phyloP scores from a whole-genome alignment of 1,284 basidiomycete genomes.

The Trichosporon sp. region DNA sequence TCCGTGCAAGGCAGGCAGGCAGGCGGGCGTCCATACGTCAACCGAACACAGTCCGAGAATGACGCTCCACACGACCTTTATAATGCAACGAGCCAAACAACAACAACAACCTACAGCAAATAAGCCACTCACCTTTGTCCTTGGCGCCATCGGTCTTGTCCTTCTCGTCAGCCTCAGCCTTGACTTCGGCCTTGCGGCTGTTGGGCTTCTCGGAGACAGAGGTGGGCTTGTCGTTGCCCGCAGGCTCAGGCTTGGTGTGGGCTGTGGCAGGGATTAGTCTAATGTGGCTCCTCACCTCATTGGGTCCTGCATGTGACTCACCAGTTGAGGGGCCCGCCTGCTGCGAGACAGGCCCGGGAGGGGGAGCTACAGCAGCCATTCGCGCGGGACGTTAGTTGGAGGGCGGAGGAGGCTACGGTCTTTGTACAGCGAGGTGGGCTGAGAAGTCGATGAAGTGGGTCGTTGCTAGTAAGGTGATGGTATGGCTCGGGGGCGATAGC shows the following conservation, averaged over 20 bases:
- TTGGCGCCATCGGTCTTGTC: not conserved
- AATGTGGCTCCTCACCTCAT: not conserved
- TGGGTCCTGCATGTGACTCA: constrained; percentile 5
- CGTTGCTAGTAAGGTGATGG: not conserved
- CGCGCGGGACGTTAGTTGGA: not conserved
- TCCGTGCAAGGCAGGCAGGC: too few species aligned
- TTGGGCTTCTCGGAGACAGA: not conserved
- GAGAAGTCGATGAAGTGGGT: not conserved
- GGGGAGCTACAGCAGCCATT: constrained; percentile 23
- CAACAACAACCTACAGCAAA: not conserved
- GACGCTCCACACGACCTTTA: constrained; percentile 1
- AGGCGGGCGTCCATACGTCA: not conserved
- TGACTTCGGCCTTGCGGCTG: not conserved
- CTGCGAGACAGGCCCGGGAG: constrained; percentile 16
- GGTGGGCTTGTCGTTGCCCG: not conserved
- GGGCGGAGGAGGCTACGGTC: not conserved
- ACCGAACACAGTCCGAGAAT: not conserved
- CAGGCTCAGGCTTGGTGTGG: not conserved
- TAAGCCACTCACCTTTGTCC: constrained; percentile 6
- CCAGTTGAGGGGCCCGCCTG: constrained; percentile 8
- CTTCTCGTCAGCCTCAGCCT: constrained; percentile 10
- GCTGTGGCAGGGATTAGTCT: not conserved
- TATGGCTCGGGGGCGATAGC: not conserved
- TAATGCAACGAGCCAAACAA: not conserved
- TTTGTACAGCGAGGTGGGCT: not conserved